Base-by-base conservation (phyloP, 2,329 filamentous ascomycete species). In the Colletotrichum sp. region DNA sequence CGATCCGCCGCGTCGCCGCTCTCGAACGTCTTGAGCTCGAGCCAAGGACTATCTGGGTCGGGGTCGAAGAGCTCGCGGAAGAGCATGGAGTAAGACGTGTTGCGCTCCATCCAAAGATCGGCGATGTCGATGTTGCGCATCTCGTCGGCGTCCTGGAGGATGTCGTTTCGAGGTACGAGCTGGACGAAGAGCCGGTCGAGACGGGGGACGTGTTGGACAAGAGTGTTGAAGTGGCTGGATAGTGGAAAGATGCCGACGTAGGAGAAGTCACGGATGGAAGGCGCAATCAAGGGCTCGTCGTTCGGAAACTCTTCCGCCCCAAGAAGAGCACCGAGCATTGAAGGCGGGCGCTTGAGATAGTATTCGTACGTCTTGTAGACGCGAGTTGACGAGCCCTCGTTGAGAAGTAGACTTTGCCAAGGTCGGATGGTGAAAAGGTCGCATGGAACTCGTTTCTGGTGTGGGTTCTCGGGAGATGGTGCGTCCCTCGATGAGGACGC, bases 321-420 rank as follows among this genome's bases (percentile, higher is more conserved):
- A 22, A 90, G 81, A 8, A 92, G 83, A 15, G 88, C 86, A 27
- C 87, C 86, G 2, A 94, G 84, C 72, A 94, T 87, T 16, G 92
- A 92, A 0, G 92, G 93, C 8, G 93, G 89, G 2, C 88, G 86
- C 60, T 91, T 91, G 44, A 92, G 86, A 80, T 93, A 94, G 83
- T 93, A 95, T 79, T 95, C 92, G 81, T 95, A 94, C 6, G 91
- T 92, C 63, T 90, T 89, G 84, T 95, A 96, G 8, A 91, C 93
- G 73, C 89, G 89, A n/a, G 94, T 89, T 6, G 92, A 95, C 0
- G 93, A 95, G 11, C 94, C 93, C 84, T 96, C 94, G 81, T 96
- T 96, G 78, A 95, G 90, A 3, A 90, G 85, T 1, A 95, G 80
- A 22, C 90, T 88, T 0, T 87, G 88, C 94, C 94, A 96, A 3